Evolutionary conservation across 441 rosid genomes (phyloP), one percentile per base, ranked within the genome.

Genomic region (Daphne laureola): DNA sequence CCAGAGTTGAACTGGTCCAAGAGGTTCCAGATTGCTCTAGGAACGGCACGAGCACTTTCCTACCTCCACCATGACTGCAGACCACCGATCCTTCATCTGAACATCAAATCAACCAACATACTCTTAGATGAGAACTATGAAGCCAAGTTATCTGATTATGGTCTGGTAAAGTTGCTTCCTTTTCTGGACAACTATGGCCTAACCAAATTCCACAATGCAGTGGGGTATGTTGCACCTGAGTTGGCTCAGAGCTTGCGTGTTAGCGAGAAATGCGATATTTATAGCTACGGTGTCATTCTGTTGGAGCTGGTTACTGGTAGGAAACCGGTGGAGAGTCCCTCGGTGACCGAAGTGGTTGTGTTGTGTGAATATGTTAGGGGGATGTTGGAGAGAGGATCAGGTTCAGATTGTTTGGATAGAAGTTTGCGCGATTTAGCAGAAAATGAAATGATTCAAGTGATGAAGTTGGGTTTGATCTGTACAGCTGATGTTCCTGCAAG

Each of bases 151-250:
- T 84, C 96, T 0, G 98, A 92, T 67, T 88, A 84, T 17, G 98
- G 96, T 15, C 48, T 92, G 40, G 91, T 69, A 56, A 86, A 81
- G 69, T 73, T 92, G 61, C 94, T 92, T 14, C 95, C 98, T 18
- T 73, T 92, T 54, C 65, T 84, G 51, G 93, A 92, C 68, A 81
- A 83, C 53, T 63, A 78, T 5, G 81, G 95, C 16, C 62, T 77
- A 58, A 84, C 90, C 46, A 86, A 75, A 47, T 83, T 76, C 62
- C 96, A 88, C 59, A 84, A 77, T 66, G 87, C 95, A 17, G 91
- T 86, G 31, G 98, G 98, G 18, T 92, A 82, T 72, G 87, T 92
- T 21, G 96, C 98, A 5, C 98, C 98, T 0, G 98, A 92, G 74
- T 56, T 92, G 67, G 86, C 94, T 64, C 96, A 88, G 69, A 77